phyloP scores from a whole-genome alignment of 805 yeast species.

The Ogataea dorogensis region DNA sequence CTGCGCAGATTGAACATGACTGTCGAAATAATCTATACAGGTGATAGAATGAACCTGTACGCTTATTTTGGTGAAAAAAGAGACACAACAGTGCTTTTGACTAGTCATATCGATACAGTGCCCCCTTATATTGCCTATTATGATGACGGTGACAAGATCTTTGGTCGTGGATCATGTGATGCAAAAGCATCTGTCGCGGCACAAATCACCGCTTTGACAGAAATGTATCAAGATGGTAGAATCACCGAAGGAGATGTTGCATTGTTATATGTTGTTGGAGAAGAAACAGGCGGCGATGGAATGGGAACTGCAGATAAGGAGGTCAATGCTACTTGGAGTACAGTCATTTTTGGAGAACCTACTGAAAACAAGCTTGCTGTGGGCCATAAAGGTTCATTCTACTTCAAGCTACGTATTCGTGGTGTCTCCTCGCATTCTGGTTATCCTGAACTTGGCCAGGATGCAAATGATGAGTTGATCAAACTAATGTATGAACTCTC shows the following conservation, averaged over 20 bases:
- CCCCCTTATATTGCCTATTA: slow-evolving; percentile 61
- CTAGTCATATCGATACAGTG: slow-evolving; percentile 72
- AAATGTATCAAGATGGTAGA: slow-evolving; percentile 40
- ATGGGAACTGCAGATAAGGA: slow-evolving; percentile 46
- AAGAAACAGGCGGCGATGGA: slow-evolving; percentile 66
- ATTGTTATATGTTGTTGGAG: slow-evolving; percentile 66
- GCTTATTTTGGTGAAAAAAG: slow-evolving; percentile 50
- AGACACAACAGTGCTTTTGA: slow-evolving; percentile 48
- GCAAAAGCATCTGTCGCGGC: slow-evolving; percentile 72
- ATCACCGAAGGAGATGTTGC: slow-evolving; percentile 53
- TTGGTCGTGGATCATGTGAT: slow-evolving; percentile 68
- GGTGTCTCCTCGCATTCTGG: slow-evolving; percentile 68
- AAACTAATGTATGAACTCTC: slow-evolving; percentile 48
- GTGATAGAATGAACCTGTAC: slow-evolving; percentile 48
- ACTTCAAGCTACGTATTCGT: slow-evolving; percentile 41
- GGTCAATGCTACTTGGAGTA: slow-evolving; percentile 50
- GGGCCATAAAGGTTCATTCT: slow-evolving; percentile 64
- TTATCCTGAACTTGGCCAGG: slow-evolving; percentile 65
- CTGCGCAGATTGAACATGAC: slow-evolving; percentile 46
- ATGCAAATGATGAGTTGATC: slow-evolving; percentile 56
- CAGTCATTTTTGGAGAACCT: slow-evolving; percentile 73
- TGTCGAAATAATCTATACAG: slow-evolving; percentile 45
- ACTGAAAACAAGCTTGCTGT: slow-evolving; percentile 66
- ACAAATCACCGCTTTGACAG: slow-evolving; percentile 54
- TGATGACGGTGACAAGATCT: slow-evolving; percentile 46